Conservation (phyloP, 179 eudicot species). For the Spergularia azorica region DNA sequence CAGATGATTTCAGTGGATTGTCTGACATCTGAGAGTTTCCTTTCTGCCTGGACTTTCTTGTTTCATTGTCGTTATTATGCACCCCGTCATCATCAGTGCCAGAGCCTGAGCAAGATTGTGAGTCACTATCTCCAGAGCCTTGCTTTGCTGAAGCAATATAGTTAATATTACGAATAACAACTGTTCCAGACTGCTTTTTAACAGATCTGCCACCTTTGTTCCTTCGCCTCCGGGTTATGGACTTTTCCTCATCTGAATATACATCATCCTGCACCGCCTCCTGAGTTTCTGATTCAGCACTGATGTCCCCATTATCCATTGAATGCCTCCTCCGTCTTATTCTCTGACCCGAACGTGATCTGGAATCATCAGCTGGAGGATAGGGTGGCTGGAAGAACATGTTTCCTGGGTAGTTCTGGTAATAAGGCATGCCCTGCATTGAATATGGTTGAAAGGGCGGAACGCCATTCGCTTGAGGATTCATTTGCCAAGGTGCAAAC, state of each 20-base stretch:
- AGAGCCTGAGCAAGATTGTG: constrained; percentile 52
- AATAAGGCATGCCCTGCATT: constrained; percentile 83
- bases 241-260: constrained; percentile 43
- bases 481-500: constrained; percentile 79
- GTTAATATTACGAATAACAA: constrained; percentile 85
- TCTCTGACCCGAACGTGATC: constrained; percentile 36
- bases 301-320: constrained; percentile 50
- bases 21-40: constrained; percentile 33
- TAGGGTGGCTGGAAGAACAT: constrained; percentile 62
- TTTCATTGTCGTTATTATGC: constrained; percentile 23
- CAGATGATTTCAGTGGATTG: constrained; percentile 32
- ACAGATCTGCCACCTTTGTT: constrained; percentile 57
- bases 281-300: constrained; percentile 46
- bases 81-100: constrained; percentile 49
- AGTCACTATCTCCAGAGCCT: constrained; percentile 46
- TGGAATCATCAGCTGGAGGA: constrained; percentile 56
- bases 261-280: constrained; percentile 38
- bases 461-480: constrained; percentile 61
- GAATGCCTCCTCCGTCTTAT: constrained; percentile 58
- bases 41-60: constrained; percentile 40
- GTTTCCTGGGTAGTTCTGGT: constrained; percentile 61
- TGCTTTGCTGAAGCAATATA: constrained; percentile 63
- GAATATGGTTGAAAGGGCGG: constrained; percentile 82
- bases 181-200: constrained; percentile 59
- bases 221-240: constrained; percentile 30